Percentiles rank a stretch among this genome's conserved stretches.
These are phyloP conservation scores for Bertia moriformis DNA, from an alignment of 2,329 filamentous ascomycete genomes.

Conservation along the genomic window DNA sequence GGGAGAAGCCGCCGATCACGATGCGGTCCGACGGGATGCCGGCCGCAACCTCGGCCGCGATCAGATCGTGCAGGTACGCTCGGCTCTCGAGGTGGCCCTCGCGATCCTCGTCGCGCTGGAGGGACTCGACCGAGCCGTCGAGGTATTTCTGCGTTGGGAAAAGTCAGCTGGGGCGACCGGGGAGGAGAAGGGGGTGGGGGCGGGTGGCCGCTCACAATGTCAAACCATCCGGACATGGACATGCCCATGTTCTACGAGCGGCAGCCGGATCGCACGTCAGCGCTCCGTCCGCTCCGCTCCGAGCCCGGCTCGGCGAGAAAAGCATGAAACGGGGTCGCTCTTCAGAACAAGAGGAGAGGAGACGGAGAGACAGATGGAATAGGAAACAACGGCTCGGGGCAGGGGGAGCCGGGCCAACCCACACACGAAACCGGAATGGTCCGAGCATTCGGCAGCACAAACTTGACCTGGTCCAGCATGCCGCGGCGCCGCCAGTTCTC, in stretches of 20 bases:
- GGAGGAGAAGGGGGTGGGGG: conserved; percentile 6
- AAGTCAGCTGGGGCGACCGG: conserved; percentile 7
- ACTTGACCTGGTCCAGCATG: conserved; percentile 78
- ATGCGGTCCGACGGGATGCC: conserved; percentile 75
- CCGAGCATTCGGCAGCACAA: conserved; percentile 86
- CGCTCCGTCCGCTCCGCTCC: too few species aligned
- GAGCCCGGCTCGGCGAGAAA: too few species aligned
- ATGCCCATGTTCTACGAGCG: conserved; percentile 52
- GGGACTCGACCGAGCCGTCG: conserved; percentile 14
- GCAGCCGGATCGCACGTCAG: too few species aligned
- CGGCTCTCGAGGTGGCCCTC: conserved; percentile 59
- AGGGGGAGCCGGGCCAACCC: too few species aligned
- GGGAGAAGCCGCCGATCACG: conserved; percentile 70
- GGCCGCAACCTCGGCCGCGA: conserved; percentile 65
- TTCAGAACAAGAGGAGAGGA: too few species aligned
- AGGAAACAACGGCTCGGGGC: background rate
- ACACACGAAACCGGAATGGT: conserved; percentile 73
- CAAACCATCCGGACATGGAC: conserved; percentile 78
- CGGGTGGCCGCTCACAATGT: conserved; percentile 41
- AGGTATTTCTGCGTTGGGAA: conserved; percentile 12
- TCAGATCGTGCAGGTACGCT: conserved; percentile 64
- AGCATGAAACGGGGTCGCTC: conserved; percentile 4
- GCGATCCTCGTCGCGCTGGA: conserved; percentile 42
- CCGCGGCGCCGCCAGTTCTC: conserved; percentile 73
- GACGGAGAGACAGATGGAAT: background rate